These are phyloP conservation scores for Cryptosporidium parvum DNA, from an alignment of 169 alveolate genomes.

Conservation along the genomic window DNA sequence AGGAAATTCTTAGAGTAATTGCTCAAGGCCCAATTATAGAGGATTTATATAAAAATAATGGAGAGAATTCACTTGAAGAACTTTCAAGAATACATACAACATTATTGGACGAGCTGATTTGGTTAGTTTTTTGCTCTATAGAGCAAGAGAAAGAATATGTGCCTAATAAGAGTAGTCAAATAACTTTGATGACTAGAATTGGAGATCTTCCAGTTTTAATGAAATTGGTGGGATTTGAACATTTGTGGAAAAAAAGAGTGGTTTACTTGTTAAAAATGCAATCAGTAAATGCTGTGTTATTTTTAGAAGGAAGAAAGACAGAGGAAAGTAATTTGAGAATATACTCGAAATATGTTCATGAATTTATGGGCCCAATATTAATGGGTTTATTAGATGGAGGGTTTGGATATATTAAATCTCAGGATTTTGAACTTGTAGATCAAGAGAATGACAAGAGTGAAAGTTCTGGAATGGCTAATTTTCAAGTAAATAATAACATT, in stretches of 20 bases:
- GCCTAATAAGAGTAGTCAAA: background rate
- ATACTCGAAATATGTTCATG: conserved; percentile 43
- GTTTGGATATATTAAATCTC: background rate
- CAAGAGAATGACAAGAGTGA: background rate
- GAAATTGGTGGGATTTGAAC: conserved; percentile 25
- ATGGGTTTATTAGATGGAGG: conserved; percentile 48
- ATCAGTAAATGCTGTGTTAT: conserved; percentile 1
- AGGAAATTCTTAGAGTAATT: conserved; percentile 3
- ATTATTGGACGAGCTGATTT: background rate
- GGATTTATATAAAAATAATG: background rate
- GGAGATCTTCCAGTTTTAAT: conserved; percentile 11
- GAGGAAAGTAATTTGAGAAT: conserved; percentile 27
- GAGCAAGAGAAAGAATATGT: background rate
- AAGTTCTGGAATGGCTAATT: background rate
- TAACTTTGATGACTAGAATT: conserved; percentile 14
- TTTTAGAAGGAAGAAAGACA: background rate
- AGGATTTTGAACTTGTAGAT: background rate
- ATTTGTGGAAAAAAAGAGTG: conserved; percentile 22
- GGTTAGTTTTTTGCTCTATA: background rate
- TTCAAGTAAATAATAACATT: background rate
- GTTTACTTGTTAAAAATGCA: background rate
- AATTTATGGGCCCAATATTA: conserved; percentile 21
- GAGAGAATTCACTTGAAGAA: background rate
- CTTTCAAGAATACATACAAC: background rate
- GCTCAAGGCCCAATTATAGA: background rate